Conservation (phyloP, 2,329 filamentous ascomycete genomes). For the Rhexocercosporidium sp. region DNA sequence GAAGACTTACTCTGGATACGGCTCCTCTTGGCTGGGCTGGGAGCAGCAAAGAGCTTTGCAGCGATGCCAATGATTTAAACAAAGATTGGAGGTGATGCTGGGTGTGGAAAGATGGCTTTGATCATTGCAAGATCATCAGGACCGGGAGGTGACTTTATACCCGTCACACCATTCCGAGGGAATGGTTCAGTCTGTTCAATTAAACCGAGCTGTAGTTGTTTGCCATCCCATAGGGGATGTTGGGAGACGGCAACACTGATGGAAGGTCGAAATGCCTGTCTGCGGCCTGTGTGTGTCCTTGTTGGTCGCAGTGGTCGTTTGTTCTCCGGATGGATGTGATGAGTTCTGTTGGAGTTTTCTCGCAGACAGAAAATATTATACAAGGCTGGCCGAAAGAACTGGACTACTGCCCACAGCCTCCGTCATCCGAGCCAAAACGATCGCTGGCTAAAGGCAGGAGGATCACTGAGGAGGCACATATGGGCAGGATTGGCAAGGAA, state of each 20-base stretch:
- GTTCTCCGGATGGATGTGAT: conserved; percentile 34
- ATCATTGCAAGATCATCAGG: conserved; percentile 26
- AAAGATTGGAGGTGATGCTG: background rate
- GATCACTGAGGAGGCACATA: conserved; percentile 32
- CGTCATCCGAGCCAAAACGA: conserved; percentile 32
- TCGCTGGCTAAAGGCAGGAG: conserved; percentile 24
- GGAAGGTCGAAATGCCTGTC: conserved; percentile 28
- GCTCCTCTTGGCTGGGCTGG: background rate
- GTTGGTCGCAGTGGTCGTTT: conserved; percentile 38
- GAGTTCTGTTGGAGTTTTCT: conserved; percentile 32
- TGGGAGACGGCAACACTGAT: conserved; percentile 30
- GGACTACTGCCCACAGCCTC: conserved; percentile 25
- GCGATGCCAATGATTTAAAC: background rate
- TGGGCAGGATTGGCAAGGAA: conserved; percentile 34
- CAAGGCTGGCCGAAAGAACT: conserved; percentile 26
- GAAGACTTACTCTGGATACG: background rate
- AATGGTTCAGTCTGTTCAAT: conserved; percentile 37
- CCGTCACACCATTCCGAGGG: conserved; percentile 41
- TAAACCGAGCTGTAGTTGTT: conserved; percentile 39
- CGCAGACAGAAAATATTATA: conserved; percentile 31
- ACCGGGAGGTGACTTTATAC: conserved; percentile 41
- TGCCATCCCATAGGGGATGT: conserved; percentile 38
- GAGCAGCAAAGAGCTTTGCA: background rate
- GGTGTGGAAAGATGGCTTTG: conserved; percentile 1
- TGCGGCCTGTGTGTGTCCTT: conserved; percentile 32